A percentile compares a stretch with the other conserved stretches of the same genome.
Evolutionary conservation across 495 filamentous ascomycete genomes (phyloP).

Genomic region (Viridothelium virens): DNA sequence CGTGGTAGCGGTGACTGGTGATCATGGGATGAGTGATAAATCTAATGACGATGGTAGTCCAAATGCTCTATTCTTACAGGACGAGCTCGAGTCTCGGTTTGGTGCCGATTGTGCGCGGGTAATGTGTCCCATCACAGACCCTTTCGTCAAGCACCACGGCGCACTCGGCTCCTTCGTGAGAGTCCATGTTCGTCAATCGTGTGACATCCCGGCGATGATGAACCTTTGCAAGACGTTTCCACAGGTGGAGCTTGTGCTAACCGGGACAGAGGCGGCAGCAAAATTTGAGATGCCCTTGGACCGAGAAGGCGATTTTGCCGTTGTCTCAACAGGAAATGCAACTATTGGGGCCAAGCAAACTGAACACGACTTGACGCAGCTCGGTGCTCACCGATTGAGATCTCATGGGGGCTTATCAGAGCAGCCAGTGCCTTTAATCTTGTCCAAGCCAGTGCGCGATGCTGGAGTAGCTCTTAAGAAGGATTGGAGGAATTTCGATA

Average conservation of each 20-base stretch:
- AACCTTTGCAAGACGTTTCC: slow-evolving; percentile 17
- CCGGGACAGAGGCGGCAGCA: slow-evolving; percentile 27
- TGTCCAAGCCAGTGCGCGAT: slow-evolving; percentile 23
- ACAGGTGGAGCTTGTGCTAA: slow-evolving; percentile 31
- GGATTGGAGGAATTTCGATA: slow-evolving; percentile 34
- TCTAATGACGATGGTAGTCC: slow-evolving; percentile 28
- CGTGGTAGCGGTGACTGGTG: slow-evolving; percentile 34
- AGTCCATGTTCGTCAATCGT: slow-evolving; percentile 26
- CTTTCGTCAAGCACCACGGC: slow-evolving; percentile 36
- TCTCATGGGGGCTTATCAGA: slow-evolving; percentile 37
- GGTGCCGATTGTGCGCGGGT: slow-evolving; percentile 28
- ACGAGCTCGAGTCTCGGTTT: slow-evolving; percentile 29
- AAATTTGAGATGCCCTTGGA: slow-evolving; percentile 34
- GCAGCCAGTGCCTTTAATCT: slow-evolving; percentile 31
- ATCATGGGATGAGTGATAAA: slow-evolving; percentile 38
- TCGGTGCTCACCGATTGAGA: slow-evolving; percentile 31
- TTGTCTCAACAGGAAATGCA: slow-evolving; percentile 29
- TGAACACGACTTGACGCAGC: slow-evolving; percentile 32
- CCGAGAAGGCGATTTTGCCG: slow-evolving; percentile 35
- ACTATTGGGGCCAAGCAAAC: slow-evolving; percentile 31
- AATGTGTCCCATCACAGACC: slow-evolving; percentile 39
- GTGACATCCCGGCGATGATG: slow-evolving; percentile 21
- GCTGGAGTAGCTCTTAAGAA: slow-evolving; percentile 3
- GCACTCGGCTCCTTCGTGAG: slow-evolving; percentile 37
- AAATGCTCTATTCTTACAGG: slow-evolving; percentile 36